Conservation (phyloP, 2,329 filamentous ascomycete genomes). For the Dothistroma pini region DNA sequence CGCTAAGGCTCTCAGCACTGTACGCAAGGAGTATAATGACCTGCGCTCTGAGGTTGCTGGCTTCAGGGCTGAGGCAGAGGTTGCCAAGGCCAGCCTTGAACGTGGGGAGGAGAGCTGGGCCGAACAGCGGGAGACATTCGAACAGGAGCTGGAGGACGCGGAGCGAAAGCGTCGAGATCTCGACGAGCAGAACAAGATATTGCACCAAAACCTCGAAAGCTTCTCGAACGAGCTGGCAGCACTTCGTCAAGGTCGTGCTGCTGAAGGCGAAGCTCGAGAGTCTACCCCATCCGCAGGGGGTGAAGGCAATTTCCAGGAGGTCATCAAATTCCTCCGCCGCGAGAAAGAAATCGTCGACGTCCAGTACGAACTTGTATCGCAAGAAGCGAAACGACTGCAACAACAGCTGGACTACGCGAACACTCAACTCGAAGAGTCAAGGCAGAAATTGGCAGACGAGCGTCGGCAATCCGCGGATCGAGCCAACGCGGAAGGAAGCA, state of each 20-base stretch:
- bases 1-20: conserved; percentile 74
- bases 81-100: conserved; percentile 70
- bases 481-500: conserved; percentile 68
- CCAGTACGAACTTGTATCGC: conserved; percentile 84
- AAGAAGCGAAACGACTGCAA: conserved; percentile 82
- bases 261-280: conserved; percentile 51
- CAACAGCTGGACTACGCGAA: conserved; percentile 87
- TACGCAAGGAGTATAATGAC: conserved; percentile 77
- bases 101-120: conserved; percentile 87
- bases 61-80: conserved; percentile 77
- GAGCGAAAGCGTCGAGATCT: conserved; percentile 77
- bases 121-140: conserved; percentile 73
- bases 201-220: conserved; percentile 84
- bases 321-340: conserved; percentile 84
- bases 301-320: conserved; percentile 73
- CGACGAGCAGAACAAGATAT: conserved; percentile 81
- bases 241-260: conserved; percentile 70
- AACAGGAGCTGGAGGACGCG: conserved; percentile 77
- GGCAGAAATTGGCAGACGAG: conserved; percentile 87
- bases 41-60: conserved; percentile 74
- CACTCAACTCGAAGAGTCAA: conserved; percentile 81
- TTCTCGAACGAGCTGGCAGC: conserved; percentile 70
- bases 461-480: conserved; percentile 71
- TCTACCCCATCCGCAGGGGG: conserved; percentile 14
- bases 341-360: conserved; percentile 98